Conservation (phyloP, 2,329 filamentous ascomycete species). For the Whalleya microplaca region DNA sequence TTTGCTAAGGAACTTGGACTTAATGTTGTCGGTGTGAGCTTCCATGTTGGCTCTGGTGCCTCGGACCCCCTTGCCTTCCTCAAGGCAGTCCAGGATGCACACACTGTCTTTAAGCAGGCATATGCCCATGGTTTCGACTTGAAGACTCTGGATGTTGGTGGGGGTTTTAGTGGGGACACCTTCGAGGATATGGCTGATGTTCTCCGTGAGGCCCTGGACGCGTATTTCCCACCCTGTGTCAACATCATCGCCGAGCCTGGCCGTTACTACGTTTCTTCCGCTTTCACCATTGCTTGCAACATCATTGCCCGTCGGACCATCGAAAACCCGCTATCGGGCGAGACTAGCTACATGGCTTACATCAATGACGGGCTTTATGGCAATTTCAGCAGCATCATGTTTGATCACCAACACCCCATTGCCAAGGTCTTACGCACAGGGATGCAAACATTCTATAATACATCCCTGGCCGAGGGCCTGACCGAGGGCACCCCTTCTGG, state of each 20-base stretch:
- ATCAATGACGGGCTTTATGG: conserved; percentile 97
- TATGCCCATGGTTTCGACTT: conserved; percentile 75
- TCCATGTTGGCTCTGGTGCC: conserved; percentile 96
- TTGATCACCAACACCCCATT: conserved; percentile 91
- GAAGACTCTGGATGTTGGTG: conserved; percentile 90
- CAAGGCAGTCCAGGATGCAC: conserved; percentile 88
- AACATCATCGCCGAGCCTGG: conserved; percentile 95
- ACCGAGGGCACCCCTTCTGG: too few relatives aligned
- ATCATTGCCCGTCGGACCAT: conserved; percentile 94
- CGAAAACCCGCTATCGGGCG: conserved; percentile 66
- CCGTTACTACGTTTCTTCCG: conserved; percentile 90
- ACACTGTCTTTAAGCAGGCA: conserved; percentile 86
- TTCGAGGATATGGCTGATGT: conserved; percentile 90
- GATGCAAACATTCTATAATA: conserved; percentile 62
- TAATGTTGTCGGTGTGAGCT: conserved; percentile 93
- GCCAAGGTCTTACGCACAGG: conserved; percentile 76
- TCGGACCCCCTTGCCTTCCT: conserved; percentile 90
- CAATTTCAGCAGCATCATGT: conserved; percentile 99
- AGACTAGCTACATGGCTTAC: conserved; percentile 92
- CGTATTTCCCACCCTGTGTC: conserved; percentile 81
- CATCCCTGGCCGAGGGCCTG: conserved; percentile 46
- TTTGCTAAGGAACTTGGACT: conserved; percentile 82
- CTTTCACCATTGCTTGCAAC: conserved; percentile 94
- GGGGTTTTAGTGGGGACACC: conserved; percentile 87
- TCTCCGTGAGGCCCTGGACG: conserved; percentile 78